A percentile compares a stretch with the other conserved stretches of the same genome.
Evolutionary conservation across 192 early-diverging fungal species (phyloP).

Genomic region (Oehlia diaphana): DNA sequence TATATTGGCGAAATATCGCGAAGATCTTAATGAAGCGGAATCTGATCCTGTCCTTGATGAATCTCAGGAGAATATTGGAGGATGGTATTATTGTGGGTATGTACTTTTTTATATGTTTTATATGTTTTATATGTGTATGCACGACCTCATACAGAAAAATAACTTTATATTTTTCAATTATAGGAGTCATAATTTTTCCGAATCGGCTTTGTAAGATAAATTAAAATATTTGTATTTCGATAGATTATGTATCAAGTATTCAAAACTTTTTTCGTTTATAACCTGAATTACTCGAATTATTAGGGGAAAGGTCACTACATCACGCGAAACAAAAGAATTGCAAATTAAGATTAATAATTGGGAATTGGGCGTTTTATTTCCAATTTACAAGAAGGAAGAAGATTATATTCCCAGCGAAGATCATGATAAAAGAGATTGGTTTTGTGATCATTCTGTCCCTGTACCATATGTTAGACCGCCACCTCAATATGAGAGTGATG

Average conservation of each 20-base stretch:
- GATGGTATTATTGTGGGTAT: constrained; percentile 27
- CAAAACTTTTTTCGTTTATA: background rate
- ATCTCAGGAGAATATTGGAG: background rate
- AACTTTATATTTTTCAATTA: background rate
- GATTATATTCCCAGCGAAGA: background rate
- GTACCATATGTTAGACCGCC: constrained; percentile 16
- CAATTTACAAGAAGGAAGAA: background rate
- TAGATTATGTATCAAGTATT: background rate
- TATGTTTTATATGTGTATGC: no score
- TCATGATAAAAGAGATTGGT: background rate
- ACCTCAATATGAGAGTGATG: background rate
- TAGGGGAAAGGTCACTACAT: constrained; percentile 13
- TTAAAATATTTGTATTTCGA: background rate
- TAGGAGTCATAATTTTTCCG: constrained; percentile 19
- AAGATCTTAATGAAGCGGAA: background rate
- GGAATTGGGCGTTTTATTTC: constrained; percentile 17
- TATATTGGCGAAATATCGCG: background rate
- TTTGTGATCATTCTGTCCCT: background rate
- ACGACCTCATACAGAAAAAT: no score
- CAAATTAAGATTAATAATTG: constrained; percentile 24
- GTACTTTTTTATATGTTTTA: background rate
- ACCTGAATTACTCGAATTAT: background rate
- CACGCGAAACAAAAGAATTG: background rate
- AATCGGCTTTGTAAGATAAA: constrained; percentile 2
- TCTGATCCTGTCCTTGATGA: background rate